Percentiles rank a stretch among this genome's conserved stretches.
phyloP scores from a whole-genome alignment of 257 asterid genomes.

The Mitragyna speciosa region DNA sequence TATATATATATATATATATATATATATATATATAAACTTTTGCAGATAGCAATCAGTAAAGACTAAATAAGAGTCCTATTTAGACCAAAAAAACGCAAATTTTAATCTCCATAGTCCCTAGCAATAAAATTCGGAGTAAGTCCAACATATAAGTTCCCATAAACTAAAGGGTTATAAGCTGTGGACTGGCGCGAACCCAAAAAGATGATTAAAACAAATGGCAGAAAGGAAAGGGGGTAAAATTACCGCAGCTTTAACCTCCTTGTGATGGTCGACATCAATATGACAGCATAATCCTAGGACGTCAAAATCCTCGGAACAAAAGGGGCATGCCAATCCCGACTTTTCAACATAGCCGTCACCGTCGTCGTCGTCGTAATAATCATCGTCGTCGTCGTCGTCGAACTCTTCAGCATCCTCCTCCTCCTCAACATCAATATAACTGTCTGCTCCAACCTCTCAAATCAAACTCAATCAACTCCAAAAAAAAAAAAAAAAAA shows the following conservation, averaged over 20 bases:
- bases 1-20: no score
- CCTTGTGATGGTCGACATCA: conserved; percentile 80
- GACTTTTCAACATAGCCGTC: conserved; percentile 39
- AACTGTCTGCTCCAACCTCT: conserved; percentile 33
- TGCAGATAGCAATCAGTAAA: neutral
- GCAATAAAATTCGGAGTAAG: neutral
- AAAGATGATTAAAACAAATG: neutral
- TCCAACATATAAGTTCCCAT: neutral
- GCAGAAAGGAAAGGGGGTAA: neutral
- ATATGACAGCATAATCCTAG: conserved; percentile 90
- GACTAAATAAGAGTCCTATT: neutral
- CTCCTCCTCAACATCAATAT: conserved; percentile 50
- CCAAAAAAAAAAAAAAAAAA: neutral
- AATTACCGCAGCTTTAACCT: conserved; percentile 74
- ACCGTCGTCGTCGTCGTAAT: conserved; percentile 17
- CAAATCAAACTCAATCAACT: neutral
- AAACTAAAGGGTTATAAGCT: neutral
- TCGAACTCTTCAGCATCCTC: conserved; percentile 47
- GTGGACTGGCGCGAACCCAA: no score
- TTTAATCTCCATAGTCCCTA: neutral
- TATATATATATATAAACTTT: no score
- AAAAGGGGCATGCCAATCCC: conserved; percentile 88
- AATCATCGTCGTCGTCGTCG: conserved; percentile 12
- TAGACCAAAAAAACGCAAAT: neutral
- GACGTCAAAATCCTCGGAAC: conserved; percentile 80